Percentiles rank a stretch among this genome's conserved stretches.
Evolutionary conservation across 345 rosid species (phyloP).

Genomic region (Heritiera fomes): DNA sequence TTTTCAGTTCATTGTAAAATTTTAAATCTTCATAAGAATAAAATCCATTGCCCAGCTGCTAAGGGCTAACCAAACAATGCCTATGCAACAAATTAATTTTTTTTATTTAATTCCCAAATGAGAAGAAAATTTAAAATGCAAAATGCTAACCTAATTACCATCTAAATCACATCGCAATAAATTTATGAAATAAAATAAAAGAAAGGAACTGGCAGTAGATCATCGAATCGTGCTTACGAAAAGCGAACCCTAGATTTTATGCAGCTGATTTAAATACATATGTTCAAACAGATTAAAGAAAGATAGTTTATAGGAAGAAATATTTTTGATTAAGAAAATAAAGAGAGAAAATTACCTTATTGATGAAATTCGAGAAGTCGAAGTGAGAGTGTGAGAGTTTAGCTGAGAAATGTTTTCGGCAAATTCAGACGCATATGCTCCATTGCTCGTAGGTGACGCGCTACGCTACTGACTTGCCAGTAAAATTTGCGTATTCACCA

Average conservation of each 20-base stretch:
- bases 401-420: background rate
- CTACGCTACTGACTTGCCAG: background rate
- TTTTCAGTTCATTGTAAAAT: background rate
- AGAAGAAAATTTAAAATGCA: background rate
- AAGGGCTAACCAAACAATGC: constrained; percentile 9
- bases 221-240: background rate
- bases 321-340: background rate
- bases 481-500: background rate
- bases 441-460: background rate
- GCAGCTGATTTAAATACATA: background rate
- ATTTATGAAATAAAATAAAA: background rate
- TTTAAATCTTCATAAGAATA: background rate
- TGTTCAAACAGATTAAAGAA: background rate
- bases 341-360: background rate
- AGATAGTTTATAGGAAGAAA: background rate
- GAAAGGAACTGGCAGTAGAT: background rate
- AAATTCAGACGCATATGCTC: background rate
- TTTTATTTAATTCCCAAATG: background rate
- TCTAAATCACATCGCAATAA: background rate
- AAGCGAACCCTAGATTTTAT: constrained; percentile 15
- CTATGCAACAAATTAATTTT: background rate
- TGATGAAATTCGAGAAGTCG: background rate
- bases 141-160: background rate
- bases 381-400: background rate
- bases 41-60: background rate